phyloP scores from a whole-genome alignment of 495 filamentous ascomycete species.

The Zalerion maritima region DNA sequence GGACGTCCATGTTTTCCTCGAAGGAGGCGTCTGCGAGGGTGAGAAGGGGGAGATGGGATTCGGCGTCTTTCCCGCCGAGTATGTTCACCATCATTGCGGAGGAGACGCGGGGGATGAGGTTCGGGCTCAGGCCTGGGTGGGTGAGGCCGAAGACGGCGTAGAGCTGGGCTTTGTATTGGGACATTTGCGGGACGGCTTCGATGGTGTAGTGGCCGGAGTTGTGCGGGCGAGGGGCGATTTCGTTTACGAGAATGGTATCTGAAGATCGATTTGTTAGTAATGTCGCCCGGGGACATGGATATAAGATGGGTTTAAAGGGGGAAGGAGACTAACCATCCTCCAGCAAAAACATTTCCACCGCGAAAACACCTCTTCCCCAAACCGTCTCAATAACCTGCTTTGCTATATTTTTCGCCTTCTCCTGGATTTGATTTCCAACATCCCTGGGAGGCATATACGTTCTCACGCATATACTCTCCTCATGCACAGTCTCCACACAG shows the following conservation, averaged over 20 bases:
- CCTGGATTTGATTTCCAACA: slow-evolving; percentile 43
- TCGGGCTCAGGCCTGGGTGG: slow-evolving; percentile 43
- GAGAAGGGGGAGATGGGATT: slow-evolving; percentile 57
- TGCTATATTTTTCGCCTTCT: slow-evolving; percentile 61
- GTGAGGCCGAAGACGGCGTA: slow-evolving; percentile 64
- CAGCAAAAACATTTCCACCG: slow-evolving; percentile 93
- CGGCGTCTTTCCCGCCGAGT: slow-evolving; percentile 56
- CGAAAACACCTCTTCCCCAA: slow-evolving; percentile 84
- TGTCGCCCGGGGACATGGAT: not conserved
- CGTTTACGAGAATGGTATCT: slow-evolving; percentile 62
- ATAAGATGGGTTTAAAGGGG: slow-evolving; percentile 1
- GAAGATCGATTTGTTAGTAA: slow-evolving; percentile 4
- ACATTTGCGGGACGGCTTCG: slow-evolving; percentile 70
- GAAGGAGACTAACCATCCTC: slow-evolving; percentile 40
- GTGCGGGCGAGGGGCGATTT: slow-evolving; percentile 89
- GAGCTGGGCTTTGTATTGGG: slow-evolving; percentile 85
- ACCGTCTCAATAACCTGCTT: slow-evolving; percentile 64
- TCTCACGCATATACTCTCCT: slow-evolving; percentile 90
- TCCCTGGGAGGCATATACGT: slow-evolving; percentile 73
- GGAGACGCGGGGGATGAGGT: slow-evolving; percentile 41
- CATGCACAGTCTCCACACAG: slow-evolving; percentile 85
- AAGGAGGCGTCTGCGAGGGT: slow-evolving; percentile 46
- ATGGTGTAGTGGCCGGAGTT: slow-evolving; percentile 98
- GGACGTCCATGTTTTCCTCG: slow-evolving; percentile 29
- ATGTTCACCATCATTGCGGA: slow-evolving; percentile 92